A percentile compares a stretch with the other conserved stretches of the same genome.
These are phyloP conservation scores for Puccinia hordei DNA, from an alignment of 1,284 basidiomycete species.

Conservation along the genomic window DNA sequence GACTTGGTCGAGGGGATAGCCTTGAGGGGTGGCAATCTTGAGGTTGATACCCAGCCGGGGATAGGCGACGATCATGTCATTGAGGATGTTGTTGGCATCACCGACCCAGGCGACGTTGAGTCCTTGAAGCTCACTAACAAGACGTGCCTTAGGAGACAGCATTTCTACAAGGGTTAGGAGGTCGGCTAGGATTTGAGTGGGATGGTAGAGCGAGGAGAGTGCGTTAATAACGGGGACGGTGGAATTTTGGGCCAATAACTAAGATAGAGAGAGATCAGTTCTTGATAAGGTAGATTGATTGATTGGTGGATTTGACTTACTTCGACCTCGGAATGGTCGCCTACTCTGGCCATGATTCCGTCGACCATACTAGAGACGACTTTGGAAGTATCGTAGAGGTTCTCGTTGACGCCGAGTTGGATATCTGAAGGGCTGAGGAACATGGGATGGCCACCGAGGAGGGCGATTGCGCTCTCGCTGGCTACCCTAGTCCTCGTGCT, in stretches of 20 bases:
- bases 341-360: conserved; percentile 95
- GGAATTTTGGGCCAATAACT: conserved; percentile 86
- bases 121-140: conserved; percentile 58
- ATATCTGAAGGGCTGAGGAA: conserved; percentile 92
- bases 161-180: conserved; percentile 81
- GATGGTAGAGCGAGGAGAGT: conserved; percentile 91
- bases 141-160: conserved; percentile 62
- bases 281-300: neutral
- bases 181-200: conserved; percentile 92
- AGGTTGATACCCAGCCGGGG: conserved; percentile 87
- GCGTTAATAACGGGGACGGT: conserved; percentile 93
- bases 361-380: conserved; percentile 91
- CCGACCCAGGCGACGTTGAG: conserved; percentile 91
- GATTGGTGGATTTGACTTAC: conserved; percentile 61
- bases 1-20: conserved; percentile 74
- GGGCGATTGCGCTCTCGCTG: conserved; percentile 74
- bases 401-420: conserved; percentile 95
- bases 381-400: conserved; percentile 73
- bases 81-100: conserved; percentile 92
- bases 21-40: conserved; percentile 76
- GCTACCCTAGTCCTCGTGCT: conserved; percentile 88
- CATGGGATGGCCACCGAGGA: conserved; percentile 81
- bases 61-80: conserved; percentile 94
- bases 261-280: neutral
- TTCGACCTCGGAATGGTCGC: conserved; percentile 87